Evolutionary conservation across 2,329 filamentous ascomycete genomes (phyloP).

Genomic region (Clonostachys rhizophaga): DNA sequence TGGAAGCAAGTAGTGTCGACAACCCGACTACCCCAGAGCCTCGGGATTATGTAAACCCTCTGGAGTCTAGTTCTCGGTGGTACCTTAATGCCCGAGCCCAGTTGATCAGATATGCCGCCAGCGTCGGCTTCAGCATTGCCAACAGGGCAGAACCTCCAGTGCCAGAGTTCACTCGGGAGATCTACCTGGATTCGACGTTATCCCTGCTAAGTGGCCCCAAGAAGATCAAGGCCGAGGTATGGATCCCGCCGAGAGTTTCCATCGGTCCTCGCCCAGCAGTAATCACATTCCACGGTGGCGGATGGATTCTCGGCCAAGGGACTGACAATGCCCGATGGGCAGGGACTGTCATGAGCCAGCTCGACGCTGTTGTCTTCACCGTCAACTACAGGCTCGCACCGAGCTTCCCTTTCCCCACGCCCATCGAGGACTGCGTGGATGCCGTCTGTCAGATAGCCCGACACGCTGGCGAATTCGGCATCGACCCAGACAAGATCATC

Average conservation of each 20-base stretch:
- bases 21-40: slow-evolving; percentile 21
- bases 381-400: slow-evolving; percentile 68
- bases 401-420: slow-evolving; percentile 57
- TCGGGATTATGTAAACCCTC: slow-evolving; percentile 35
- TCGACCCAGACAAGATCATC: slow-evolving; percentile 51
- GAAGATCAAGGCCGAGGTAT: slow-evolving; percentile 43
- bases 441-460: slow-evolving; percentile 56
- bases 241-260: slow-evolving; percentile 26
- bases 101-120: slow-evolving; percentile 36
- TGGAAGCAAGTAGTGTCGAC: slow-evolving; percentile 15
- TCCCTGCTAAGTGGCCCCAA: slow-evolving; percentile 24
- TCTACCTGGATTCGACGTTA: slow-evolving; percentile 37
- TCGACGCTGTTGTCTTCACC: slow-evolving; percentile 55
- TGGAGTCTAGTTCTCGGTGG: slow-evolving; percentile 37
- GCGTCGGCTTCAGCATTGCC: slow-evolving; percentile 33
- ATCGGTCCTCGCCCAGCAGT: slow-evolving; percentile 44
- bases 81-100: slow-evolving; percentile 33
- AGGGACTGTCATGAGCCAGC: slow-evolving; percentile 41
- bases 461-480: slow-evolving; percentile 49
- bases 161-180: slow-evolving; percentile 26
- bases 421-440: slow-evolving; percentile 62
- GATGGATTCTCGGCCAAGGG: slow-evolving; percentile 58
- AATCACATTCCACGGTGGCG: slow-evolving; percentile 65
- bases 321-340: slow-evolving; percentile 62
- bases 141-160: slow-evolving; percentile 34